These are phyloP conservation scores for Tricholoma matsutake DNA, from an alignment of 768 basidiomycete genomes.

Conservation along the genomic window DNA sequence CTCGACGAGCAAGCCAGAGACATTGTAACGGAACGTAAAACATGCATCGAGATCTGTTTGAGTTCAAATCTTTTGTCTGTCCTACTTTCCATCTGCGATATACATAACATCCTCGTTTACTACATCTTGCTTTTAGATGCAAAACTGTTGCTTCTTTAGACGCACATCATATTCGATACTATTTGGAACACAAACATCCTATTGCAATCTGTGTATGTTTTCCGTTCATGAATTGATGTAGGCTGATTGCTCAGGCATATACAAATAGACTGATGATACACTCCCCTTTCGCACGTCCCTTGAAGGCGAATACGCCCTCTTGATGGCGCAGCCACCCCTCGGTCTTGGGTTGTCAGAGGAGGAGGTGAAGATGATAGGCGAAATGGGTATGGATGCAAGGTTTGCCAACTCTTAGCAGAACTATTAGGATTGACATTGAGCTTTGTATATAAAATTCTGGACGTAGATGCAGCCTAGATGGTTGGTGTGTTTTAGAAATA, in stretches of 20 bases:
- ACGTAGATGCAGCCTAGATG: background rate
- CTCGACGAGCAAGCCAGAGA: constrained; percentile 57
- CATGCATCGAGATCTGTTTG: constrained; percentile 78
- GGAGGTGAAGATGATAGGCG: constrained; percentile 54
- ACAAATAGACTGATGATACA: constrained; percentile 71
- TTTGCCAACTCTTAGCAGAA: constrained; percentile 2
- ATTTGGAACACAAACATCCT: constrained; percentile 61
- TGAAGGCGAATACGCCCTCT: constrained; percentile 73
- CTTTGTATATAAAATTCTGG: background rate
- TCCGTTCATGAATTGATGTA: background rate
- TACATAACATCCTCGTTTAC: background rate
- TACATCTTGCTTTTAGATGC: constrained; percentile 39
- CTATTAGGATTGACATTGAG: background rate
- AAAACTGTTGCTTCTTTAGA: constrained; percentile 66
- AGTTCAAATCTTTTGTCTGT: constrained; percentile 74
- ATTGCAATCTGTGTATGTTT: constrained; percentile 71
- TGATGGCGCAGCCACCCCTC: constrained; percentile 66
- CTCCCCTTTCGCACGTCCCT: constrained; percentile 76
- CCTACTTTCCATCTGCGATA: background rate
- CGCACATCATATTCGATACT: constrained; percentile 70
- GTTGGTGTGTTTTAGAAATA: too few species aligned
- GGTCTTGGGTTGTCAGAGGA: constrained; percentile 65
- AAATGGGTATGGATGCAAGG: constrained; percentile 56
- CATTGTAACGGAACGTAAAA: constrained; percentile 49
- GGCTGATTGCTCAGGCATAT: background rate